These are phyloP conservation scores for Spiraea crenata DNA, from an alignment of 331 rosid species.

Conservation along the genomic window DNA sequence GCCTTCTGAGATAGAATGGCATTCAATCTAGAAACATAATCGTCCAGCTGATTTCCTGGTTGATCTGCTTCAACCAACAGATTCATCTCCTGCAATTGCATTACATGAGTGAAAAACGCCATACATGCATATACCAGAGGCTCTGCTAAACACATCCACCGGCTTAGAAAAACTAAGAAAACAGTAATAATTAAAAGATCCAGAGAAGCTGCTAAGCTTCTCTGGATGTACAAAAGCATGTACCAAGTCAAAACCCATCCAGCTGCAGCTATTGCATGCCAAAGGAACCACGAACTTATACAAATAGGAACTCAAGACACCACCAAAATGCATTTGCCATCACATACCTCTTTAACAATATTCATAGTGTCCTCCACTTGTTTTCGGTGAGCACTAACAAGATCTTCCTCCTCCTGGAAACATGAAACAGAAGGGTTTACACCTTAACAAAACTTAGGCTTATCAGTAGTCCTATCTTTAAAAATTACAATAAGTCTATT, in stretches of 20 bases:
- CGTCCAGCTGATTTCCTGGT: slow-evolving; percentile 93
- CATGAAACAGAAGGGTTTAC: slow-evolving; percentile 17
- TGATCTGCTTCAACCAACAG: slow-evolving; percentile 96
- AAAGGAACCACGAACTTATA: not conserved
- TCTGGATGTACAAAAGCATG: not conserved
- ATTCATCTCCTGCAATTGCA: slow-evolving; percentile 82
- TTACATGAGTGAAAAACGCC: not conserved
- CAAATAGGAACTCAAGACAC: not conserved
- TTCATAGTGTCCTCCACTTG: slow-evolving; percentile 99
- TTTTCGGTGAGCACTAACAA: slow-evolving; percentile 91
- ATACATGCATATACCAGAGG: not conserved
- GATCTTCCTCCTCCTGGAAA: slow-evolving; percentile 97
- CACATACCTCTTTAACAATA: slow-evolving; percentile 84
- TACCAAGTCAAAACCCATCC: not conserved
- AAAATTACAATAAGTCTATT: not conserved
- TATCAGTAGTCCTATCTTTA: not conserved
- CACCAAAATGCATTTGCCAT: slow-evolving; percentile 6
- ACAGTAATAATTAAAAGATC: not conserved
- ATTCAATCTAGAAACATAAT: slow-evolving; percentile 70
- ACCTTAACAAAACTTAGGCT: not conserved
- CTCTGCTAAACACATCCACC: not conserved
- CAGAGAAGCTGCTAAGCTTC: no score
- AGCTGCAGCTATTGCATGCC: slow-evolving; percentile 3
- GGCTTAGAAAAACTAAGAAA: not conserved
- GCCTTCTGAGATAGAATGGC: slow-evolving; percentile 96